phyloP scores from a whole-genome alignment of 768 basidiomycete species.

The Hebeloma cylindrosporum region DNA sequence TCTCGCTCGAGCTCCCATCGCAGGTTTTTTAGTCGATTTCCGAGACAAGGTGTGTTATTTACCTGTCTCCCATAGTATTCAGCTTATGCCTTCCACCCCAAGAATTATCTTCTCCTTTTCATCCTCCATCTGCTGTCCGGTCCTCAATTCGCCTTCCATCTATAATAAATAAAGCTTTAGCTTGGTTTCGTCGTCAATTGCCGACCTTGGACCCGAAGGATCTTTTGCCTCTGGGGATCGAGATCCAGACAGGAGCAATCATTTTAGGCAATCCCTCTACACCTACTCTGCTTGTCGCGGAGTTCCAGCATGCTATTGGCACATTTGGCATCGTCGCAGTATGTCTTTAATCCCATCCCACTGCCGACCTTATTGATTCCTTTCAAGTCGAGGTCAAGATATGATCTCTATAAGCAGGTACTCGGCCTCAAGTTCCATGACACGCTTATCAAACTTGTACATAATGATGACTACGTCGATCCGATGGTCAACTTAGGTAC shows the following conservation, averaged over 20 bases:
- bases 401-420: constrained; percentile 82
- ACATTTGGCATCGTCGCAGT: constrained; percentile 80
- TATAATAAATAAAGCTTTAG: constrained; percentile 39
- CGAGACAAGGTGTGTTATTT: constrained; percentile 37
- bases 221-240: constrained; percentile 82
- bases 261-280: constrained; percentile 87
- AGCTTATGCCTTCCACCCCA: constrained; percentile 31
- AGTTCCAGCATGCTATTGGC: constrained; percentile 77
- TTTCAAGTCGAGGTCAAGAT: constrained; percentile 70
- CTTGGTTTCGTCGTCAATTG: constrained; percentile 59
- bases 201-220: constrained; percentile 79
- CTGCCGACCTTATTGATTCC: constrained; percentile 8
- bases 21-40: constrained; percentile 38
- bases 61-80: not conserved
- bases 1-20: constrained; percentile 40
- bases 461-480: constrained; percentile 74
- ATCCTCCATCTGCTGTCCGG: constrained; percentile 31
- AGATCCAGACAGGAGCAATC: constrained; percentile 76
- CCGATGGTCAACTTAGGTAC: constrained; percentile 68
- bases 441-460: constrained; percentile 61
- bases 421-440: constrained; percentile 70
- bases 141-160: constrained; percentile 34
- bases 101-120: too few species aligned
- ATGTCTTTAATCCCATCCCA: constrained; percentile 23
- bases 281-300: constrained; percentile 75